Percentiles rank a stretch among this genome's conserved stretches.
Conservation (phyloP, 306 rosid genomes). For the Cucurbita ficifolia region DNA sequence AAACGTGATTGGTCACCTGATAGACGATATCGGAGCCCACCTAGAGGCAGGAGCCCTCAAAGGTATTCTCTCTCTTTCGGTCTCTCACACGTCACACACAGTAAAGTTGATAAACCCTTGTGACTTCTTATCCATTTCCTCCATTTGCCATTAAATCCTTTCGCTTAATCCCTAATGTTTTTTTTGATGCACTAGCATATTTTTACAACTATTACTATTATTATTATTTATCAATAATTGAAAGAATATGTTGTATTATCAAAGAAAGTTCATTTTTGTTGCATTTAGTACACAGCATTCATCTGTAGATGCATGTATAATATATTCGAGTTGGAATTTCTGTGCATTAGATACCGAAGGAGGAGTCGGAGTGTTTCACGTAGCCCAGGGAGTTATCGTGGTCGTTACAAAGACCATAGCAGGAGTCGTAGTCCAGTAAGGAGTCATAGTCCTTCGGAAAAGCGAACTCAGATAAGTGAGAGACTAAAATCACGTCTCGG, state of each 20-base stretch:
- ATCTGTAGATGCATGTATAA: not conserved
- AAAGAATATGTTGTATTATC: not conserved
- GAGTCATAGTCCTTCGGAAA: conserved; percentile 46
- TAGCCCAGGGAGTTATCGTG: conserved; percentile 54
- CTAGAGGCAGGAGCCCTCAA: conserved; percentile 52
- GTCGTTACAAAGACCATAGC: conserved; percentile 28
- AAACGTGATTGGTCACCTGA: conserved; percentile 50
- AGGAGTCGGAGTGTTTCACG: conserved; percentile 61
- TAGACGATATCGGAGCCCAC: conserved; percentile 54
- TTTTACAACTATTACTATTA: not conserved
- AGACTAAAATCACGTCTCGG: conserved; percentile 77
- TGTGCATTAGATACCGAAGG: conserved; percentile 32
- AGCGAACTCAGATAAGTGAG: conserved; percentile 54
- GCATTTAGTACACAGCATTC: not conserved
- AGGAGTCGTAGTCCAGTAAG: conserved; percentile 37
- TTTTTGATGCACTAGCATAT: not conserved
- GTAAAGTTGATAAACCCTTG: not conserved
- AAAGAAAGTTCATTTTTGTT: not conserved
- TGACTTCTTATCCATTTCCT: not conserved
- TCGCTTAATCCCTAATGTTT: not conserved
- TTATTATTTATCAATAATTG: not conserved
- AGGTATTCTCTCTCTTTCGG: conserved; percentile 35
- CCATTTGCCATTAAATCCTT: not conserved
- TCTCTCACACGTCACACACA: not conserved
- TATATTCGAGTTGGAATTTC: not conserved